Conservation (phyloP, 495 filamentous ascomycete genomes). For the Aspergillus nanangensis region DNA sequence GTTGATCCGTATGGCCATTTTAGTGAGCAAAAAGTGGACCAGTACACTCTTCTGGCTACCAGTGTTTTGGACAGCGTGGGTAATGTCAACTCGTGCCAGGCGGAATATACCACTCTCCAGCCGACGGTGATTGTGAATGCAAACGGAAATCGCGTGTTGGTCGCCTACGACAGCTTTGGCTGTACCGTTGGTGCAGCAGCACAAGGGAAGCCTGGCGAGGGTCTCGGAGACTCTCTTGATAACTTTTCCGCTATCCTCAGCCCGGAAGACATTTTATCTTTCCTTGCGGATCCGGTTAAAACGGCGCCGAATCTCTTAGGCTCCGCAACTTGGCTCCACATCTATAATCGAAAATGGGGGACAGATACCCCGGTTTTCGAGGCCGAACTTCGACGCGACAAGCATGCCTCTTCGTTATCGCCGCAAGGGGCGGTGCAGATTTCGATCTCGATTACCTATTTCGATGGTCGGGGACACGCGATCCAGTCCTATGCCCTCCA, state of each 20-base stretch:
- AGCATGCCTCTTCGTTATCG: no score
- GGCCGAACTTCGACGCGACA: background rate
- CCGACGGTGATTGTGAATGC: constrained; percentile 9
- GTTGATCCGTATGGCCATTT: background rate
- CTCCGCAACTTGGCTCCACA: no score
- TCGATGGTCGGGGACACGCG: background rate
- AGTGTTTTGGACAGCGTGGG: constrained; percentile 2
- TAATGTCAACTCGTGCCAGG: background rate
- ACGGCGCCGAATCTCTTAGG: background rate
- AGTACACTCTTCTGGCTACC: background rate
- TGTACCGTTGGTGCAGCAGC: constrained; percentile 13
- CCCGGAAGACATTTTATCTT: background rate
- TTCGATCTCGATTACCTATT: background rate
- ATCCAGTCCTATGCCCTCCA: background rate
- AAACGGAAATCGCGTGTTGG: constrained; percentile 14
- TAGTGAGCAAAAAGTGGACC: background rate
- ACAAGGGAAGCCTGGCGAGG: constrained; percentile 18
- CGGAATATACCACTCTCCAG: constrained; percentile 13
- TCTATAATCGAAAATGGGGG: no score
- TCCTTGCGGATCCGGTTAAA: constrained; percentile 17
- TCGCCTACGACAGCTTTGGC: constrained; percentile 14
- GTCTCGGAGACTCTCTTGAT: constrained; percentile 15
- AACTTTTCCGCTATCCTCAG: constrained; percentile 6
- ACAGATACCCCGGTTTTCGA: background rate
- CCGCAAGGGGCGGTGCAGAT: background rate